Conservation (phyloP, 257 asterid genomes). For the Nicotiana noctiflora region DNA sequence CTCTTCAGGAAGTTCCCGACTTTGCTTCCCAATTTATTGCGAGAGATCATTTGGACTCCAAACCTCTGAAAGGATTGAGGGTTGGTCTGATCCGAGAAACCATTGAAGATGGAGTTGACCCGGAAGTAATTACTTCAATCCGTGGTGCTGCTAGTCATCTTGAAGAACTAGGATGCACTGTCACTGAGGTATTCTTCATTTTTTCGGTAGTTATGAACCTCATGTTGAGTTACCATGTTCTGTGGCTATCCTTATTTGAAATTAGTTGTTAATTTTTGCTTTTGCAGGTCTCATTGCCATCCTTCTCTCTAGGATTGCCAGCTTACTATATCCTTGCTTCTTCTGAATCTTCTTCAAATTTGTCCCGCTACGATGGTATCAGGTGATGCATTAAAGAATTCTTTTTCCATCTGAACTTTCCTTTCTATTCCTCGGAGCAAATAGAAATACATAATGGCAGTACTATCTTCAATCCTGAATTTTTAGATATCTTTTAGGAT, state of each 20-base stretch:
- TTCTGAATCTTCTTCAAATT: constrained; percentile 90
- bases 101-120: constrained; percentile 79
- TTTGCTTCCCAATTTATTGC: constrained; percentile 52
- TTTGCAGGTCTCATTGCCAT: constrained; percentile 78
- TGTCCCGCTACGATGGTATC: constrained; percentile 95
- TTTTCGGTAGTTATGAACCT: not conserved
- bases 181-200: constrained; percentile 52
- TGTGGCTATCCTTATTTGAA: not conserved
- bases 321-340: constrained; percentile 96
- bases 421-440: not conserved
- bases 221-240: not conserved
- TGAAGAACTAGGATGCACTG: constrained; percentile 76
- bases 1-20: constrained; percentile 73
- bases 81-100: constrained; percentile 92
- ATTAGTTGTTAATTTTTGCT: constrained; percentile 10
- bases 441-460: not conserved
- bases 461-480: not conserved
- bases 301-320: constrained; percentile 92
- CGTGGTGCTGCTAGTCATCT: constrained; percentile 72
- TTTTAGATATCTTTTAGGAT: not conserved
- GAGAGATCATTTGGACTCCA: constrained; percentile 49
- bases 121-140: constrained; percentile 60
- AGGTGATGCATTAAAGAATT: constrained; percentile 35
- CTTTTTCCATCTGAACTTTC: not conserved
- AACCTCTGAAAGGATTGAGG: constrained; percentile 78